These are phyloP conservation scores for Podospora fimiseda DNA, from an alignment of 495 filamentous ascomycete species.

Conservation along the genomic window DNA sequence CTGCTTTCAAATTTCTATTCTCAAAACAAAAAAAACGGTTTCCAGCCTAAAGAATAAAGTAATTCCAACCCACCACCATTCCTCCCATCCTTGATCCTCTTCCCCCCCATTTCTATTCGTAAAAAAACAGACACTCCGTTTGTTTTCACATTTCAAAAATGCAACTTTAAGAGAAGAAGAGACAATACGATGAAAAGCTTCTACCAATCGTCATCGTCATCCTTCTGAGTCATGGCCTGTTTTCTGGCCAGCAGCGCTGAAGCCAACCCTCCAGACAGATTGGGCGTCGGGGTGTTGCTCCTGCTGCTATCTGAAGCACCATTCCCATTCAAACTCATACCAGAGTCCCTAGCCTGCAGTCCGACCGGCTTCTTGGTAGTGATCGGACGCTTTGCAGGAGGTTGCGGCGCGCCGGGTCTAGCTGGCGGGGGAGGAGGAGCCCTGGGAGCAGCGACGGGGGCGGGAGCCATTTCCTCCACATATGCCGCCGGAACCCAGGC, in stretches of 20 bases:
- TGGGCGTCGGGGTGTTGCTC: slow-evolving; percentile 59
- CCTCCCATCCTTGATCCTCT: too few species aligned
- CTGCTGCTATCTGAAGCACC: slow-evolving; percentile 64
- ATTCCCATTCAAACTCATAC: slow-evolving; percentile 62
- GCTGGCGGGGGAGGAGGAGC: slow-evolving; percentile 47
- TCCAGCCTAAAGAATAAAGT: too few species aligned
- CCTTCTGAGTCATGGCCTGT: slow-evolving; percentile 63
- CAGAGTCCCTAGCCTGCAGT: slow-evolving; percentile 61
- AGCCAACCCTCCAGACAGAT: slow-evolving; percentile 77
- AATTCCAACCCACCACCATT: too few species aligned
- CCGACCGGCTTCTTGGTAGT: slow-evolving; percentile 59
- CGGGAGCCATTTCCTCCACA: slow-evolving; percentile 67
- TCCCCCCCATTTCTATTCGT: too few species aligned
- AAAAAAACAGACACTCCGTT: not conserved
- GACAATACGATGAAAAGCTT: not conserved
- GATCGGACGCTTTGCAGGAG: slow-evolving; percentile 79
- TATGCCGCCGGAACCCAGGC: slow-evolving; percentile 94
- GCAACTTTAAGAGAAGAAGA: not conserved
- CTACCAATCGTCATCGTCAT: slow-evolving; percentile 63
- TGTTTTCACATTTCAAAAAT: not conserved
- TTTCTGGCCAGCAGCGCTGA: slow-evolving; percentile 67
- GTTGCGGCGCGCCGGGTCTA: slow-evolving; percentile 74
- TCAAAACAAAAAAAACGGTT: too few species aligned
- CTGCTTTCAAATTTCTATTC: too few species aligned
- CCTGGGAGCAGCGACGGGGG: slow-evolving; percentile 41